phyloP scores from a whole-genome alignment of 2,329 filamentous ascomycete species.

The Monilinia aucupariae region DNA sequence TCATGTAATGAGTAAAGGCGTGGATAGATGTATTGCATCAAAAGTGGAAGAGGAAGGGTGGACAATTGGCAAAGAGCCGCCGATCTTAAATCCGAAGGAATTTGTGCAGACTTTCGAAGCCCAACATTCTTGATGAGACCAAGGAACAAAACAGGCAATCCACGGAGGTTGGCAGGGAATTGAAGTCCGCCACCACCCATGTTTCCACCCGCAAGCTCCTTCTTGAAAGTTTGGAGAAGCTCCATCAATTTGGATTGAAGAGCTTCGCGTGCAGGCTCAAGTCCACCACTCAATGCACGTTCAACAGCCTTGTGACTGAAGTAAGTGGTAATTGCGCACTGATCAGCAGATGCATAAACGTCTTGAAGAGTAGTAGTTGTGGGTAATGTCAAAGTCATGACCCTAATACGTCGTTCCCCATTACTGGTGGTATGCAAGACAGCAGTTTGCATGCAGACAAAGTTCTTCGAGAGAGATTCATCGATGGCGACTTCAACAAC shows the following conservation, averaged over 20 bases:
- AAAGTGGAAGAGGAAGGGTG: constrained; percentile 79
- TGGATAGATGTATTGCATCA: constrained; percentile 91
- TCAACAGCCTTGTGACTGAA: constrained; percentile 98
- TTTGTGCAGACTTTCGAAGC: constrained; percentile 85
- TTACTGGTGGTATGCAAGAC: constrained; percentile 98
- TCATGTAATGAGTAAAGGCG: constrained; percentile 84
- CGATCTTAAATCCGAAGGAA: constrained; percentile 87
- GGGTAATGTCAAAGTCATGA: constrained; percentile 86
- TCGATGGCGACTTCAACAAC: constrained; percentile 98
- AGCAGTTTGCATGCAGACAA: constrained; percentile 88
- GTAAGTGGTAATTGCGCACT: constrained; percentile 86
- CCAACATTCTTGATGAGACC: constrained; percentile 95
- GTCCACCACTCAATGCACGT: constrained; percentile 72
- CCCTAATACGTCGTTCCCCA: constrained; percentile 88
- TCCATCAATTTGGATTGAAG: constrained; percentile 89
- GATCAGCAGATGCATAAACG: constrained; percentile 90
- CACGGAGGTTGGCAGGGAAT: constrained; percentile 87
- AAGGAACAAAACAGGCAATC: constrained; percentile 83
- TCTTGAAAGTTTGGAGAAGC: constrained; percentile 90
- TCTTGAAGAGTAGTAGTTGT: constrained; percentile 88
- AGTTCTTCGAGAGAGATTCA: constrained; percentile 84
- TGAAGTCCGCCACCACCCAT: constrained; percentile 89
- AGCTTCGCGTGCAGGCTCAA: constrained; percentile 86
- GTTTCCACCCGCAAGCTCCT: constrained; percentile 91
- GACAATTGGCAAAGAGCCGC: constrained; percentile 92